Evolutionary conservation across 305 asterid genomes (phyloP), one percentile per base, ranked within the genome.

Genomic region (Coffea humblotiana): DNA sequence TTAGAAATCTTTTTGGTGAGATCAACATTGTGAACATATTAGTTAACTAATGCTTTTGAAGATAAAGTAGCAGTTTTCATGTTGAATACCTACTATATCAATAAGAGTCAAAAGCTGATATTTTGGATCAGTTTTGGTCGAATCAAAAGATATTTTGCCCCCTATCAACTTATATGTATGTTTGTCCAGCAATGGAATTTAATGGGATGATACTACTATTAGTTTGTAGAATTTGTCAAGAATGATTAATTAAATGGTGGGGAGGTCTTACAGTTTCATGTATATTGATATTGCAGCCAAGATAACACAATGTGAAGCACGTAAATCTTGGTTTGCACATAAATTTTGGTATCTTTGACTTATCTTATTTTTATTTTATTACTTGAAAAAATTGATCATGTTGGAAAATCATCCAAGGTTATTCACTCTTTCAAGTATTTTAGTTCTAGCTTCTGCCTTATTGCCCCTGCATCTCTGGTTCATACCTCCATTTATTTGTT

Each of bases 321-420:
- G 86, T 96, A 84, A 92, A 83, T 89, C 97, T 96, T 67, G 98
- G 89, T 96, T 96, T 76, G 91, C 95, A 61, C 97, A 88, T 29
- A 56, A 95, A 90, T 84, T 71, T 61, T 48, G 40, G 29, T 79
- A 56, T 29, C 29, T 29, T 29, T 29, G 29, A 29, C 29, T 29
- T 29, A 29, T 29, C 29, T 29, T 29, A 29, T 29, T 29, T 29
- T 29, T 29, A 29, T 29, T 29, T 29, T 29, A 29, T 29, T 29
- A 29, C 29, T 29, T 29, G 29, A 29, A 29, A 29, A 29, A 29
- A 29, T 29, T 29, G 29, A 29, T 29, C 29, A 29, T 29, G 29
- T 29, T 29, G 29, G 29, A 56, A 51, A 51, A 51, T 4, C 56
- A 51, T 12, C 4, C 1, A 51, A 51, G 56, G 14, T 51, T 51